Evolutionary conservation across 1,284 basidiomycete genomes (phyloP), one percentile per base, ranked within the genome.

Genomic region (Volvariella volvacea): DNA sequence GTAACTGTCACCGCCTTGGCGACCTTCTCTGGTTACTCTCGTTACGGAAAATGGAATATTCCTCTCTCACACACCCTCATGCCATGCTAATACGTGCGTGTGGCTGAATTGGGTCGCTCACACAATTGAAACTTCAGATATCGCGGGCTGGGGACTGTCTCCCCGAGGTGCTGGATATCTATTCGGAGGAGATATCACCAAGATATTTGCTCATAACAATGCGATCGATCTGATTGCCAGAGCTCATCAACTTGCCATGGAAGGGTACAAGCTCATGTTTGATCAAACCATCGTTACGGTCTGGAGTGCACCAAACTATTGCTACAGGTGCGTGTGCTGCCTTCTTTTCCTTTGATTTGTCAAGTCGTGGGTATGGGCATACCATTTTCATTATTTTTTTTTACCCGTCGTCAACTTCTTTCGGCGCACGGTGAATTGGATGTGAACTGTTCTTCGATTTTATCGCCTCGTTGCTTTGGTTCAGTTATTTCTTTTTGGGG

Each of bases 281-380:
- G 93, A 98, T 61, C 74, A 81, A 48, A 86, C 83, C 31, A 95
- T 99, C 53, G 96, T 99, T 8, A 99, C 96, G 1, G 94, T 99
- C 16, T 99, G 95, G 94, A 93, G 89, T 56, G 96, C 94, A 1
- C 95, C 94, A 2, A 99, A 98, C 64, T 99, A 99, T 61, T 99
- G 95, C 65, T 98, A 99, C 65, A 73, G 92, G 85, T 93, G 51
- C 46, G 80, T 71, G 16, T 51, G 20, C 22, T 8, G 46, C 34
- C 32, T 15, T 12, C 31, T 41, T 19, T 22, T 41, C 16, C 32
- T 45, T 40, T 46, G 43, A n/a, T 38, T 28, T 42, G 19, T 41
- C 16, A 33, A 42, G 38, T 31, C 30, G 36, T 25, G 21, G 33
- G 39, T 42, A 28, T 28, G 25, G 25, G 25, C 25, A 28, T 6